phyloP scores from a whole-genome alignment of 179 eudicot species.

The Nepenthes alata region DNA sequence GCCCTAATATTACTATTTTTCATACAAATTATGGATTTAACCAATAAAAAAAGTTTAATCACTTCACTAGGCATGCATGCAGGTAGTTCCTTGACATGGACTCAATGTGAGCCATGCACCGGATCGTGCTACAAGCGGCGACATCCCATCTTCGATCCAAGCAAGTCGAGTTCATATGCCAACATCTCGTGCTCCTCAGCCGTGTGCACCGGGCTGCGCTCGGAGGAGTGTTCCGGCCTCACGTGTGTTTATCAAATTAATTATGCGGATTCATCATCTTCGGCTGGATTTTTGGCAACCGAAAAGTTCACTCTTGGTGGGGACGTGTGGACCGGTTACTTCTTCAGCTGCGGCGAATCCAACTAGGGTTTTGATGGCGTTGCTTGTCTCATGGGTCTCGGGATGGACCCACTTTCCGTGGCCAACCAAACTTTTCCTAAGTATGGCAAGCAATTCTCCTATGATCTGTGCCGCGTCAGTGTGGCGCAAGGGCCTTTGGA shows the following conservation, averaged over 20 bases:
- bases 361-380: constrained; percentile 64
- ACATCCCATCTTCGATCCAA: constrained; percentile 52
- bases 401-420: constrained; percentile 36
- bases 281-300: constrained; percentile 49
- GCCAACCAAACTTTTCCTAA: constrained; percentile 49
- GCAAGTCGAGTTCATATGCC: constrained; percentile 36
- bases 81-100: constrained; percentile 72
- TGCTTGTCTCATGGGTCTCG: constrained; percentile 70
- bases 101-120: constrained; percentile 57
- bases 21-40: too few relatives aligned
- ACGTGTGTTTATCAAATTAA: constrained; percentile 59
- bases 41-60: too few relatives aligned
- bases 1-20: too few relatives aligned
- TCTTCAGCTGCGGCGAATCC: constrained; percentile 81
- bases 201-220: constrained; percentile 30
- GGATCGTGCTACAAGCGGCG: constrained; percentile 46
- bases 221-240: constrained; percentile 37
- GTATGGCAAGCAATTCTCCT: constrained; percentile 52
- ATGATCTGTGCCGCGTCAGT: too few relatives aligned
- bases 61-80: constrained; percentile 22
- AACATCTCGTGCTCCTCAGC: constrained; percentile 50
- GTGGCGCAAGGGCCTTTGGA: too few relatives aligned
- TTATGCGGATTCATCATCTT: constrained; percentile 68
- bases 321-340: constrained; percentile 26
- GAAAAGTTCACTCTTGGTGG: constrained; percentile 34